Evolutionary conservation across 129 eudicot genomes (phyloP), one percentile per base, ranked within the genome.

Genomic region (Sambucus nigra): DNA sequence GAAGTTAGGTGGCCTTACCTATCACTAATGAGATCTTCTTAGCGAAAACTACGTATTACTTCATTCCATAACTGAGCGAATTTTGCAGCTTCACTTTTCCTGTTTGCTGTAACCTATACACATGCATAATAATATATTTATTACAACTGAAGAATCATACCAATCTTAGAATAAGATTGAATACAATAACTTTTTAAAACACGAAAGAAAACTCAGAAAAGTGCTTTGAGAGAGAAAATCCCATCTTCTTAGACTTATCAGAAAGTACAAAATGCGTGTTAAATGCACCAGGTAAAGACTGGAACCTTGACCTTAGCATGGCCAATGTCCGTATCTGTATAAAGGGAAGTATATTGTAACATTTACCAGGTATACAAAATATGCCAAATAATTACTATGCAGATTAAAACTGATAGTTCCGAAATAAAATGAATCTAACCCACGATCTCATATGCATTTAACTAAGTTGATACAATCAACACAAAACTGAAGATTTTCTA

Each of bases 1-100:
- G 49, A 50, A 59, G 64, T 17, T 55, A 46, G 57, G 73, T 42
- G 59, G 75, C 66, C 73, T 70, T 91, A 58, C 99, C 99, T 82
- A 83, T 92, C 99, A 70, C 94, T 86, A 69, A 92, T 74, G 51
- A 92, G 82, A 75, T 92, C 99, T 69, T 92, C 99, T 80, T 92
- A 96, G 10, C 96, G 88, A 71, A 92, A 92, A 65, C 91, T 76
- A 42, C 80, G 55, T 25, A 92, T 86, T 49, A 92, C 74, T 73
- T 92, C 99, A 71, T 92, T 92, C 99, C 99, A 92, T 57, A 92
- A 63, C 70, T 92, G 99, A 65, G 94, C 85, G 60, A 92, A 92
- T 47, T 79, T 92, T 39, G 99, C 96, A 51, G 99, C 95, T 80
- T 92, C 99, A 55, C 77, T 81, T 75, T 96, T 92, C 81, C 70